These are phyloP conservation scores for Cladosporium sphaerospermum DNA, from an alignment of 2,329 filamentous ascomycete species.

Conservation along the genomic window DNA sequence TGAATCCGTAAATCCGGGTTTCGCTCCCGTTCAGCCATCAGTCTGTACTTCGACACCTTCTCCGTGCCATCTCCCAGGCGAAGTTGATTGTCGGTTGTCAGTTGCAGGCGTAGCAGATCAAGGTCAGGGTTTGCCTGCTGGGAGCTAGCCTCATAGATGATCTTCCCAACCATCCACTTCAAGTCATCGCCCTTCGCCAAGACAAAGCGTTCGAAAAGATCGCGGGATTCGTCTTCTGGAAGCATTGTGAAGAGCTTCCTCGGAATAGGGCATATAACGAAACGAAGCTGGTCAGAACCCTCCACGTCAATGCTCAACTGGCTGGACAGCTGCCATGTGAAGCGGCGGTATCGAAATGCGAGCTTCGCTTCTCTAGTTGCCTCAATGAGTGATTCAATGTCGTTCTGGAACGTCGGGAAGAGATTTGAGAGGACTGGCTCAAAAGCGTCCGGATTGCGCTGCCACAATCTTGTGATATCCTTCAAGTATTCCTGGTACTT, in stretches of 20 bases:
- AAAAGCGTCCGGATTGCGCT: neutral
- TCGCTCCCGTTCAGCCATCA: neutral
- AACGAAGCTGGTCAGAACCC: neutral
- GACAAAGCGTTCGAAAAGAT: neutral
- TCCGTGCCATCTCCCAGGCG: neutral
- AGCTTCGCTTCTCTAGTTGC: no score
- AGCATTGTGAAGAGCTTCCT: neutral
- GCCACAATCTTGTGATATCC: constrained; percentile 1
- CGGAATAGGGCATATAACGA: neutral
- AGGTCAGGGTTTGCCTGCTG: neutral
- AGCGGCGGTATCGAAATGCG: constrained; percentile 1
- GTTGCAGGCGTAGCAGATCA: neutral
- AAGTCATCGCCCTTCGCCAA: neutral
- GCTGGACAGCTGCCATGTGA: constrained; percentile 12
- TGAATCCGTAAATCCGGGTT: neutral
- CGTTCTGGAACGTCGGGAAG: neutral
- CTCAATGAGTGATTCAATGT: neutral
- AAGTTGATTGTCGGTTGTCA: neutral
- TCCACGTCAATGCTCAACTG: constrained; percentile 7
- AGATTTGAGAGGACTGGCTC: neutral
- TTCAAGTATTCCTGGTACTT: neutral
- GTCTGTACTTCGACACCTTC: neutral
- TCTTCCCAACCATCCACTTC: neutral
- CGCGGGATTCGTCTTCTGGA: neutral
- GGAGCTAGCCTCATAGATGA: neutral